Evolutionary conservation across 805 yeast species (phyloP).

Genomic region (Saturnispora mendoncae): DNA sequence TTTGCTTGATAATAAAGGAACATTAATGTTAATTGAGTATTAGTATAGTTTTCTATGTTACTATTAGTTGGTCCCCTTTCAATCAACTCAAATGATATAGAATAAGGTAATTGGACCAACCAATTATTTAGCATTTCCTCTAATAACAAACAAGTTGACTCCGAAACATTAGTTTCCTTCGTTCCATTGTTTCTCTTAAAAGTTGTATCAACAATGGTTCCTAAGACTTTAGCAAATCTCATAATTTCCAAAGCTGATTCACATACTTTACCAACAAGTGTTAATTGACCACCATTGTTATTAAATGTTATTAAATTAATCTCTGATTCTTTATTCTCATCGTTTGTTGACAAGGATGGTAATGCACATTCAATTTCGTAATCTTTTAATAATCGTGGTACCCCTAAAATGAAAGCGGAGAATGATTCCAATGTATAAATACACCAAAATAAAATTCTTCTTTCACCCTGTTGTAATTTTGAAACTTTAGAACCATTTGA

Average conservation of each 20-base stretch:
- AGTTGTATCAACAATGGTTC: constrained; percentile 61
- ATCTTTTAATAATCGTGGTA: constrained; percentile 72
- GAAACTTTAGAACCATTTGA: constrained; percentile 57
- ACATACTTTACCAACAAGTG: constrained; percentile 63
- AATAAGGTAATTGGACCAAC: constrained; percentile 60
- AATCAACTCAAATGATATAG: constrained; percentile 48
- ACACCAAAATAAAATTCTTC: constrained; percentile 81
- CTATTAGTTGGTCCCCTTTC: constrained; percentile 47
- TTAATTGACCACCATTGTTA: constrained; percentile 47
- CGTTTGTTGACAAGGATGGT: constrained; percentile 43
- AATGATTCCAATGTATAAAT: constrained; percentile 69
- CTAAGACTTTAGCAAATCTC: constrained; percentile 65
- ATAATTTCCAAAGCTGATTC: constrained; percentile 54
- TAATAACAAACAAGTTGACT: constrained; percentile 26
- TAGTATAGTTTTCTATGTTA: constrained; percentile 28
- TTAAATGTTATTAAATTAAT: constrained; percentile 47
- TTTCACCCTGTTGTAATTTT: constrained; percentile 67
- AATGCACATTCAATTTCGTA: constrained; percentile 79
- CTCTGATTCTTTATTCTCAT: constrained; percentile 34
- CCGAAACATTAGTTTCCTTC: constrained; percentile 24
- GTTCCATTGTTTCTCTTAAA: constrained; percentile 45
- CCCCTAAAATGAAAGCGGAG: constrained; percentile 68
- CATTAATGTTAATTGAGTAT: constrained; percentile 45
- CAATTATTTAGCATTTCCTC: constrained; percentile 74
- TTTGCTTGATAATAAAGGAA: constrained; percentile 55